A percentile compares a stretch with the other conserved stretches of the same genome.
phyloP scores from a whole-genome alignment of 208 protist species.

The Acanthamoeba royreba region DNA sequence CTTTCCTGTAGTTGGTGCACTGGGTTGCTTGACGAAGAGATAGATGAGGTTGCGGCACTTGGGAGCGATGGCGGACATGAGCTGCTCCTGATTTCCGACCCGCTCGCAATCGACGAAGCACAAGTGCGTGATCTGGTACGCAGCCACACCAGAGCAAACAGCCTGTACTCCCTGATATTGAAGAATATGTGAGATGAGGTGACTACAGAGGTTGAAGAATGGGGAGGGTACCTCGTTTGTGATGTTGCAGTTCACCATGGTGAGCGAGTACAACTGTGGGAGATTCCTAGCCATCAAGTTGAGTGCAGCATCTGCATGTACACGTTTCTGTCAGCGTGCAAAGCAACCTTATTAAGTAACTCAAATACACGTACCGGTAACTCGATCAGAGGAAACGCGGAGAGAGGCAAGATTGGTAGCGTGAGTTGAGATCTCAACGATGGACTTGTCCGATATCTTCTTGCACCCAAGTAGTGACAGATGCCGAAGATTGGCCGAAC shows the following conservation, averaged over 20 bases:
- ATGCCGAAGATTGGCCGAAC: neutral
- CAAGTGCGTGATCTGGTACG: neutral
- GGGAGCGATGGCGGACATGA: neutral
- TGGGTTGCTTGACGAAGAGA: constrained; percentile 1
- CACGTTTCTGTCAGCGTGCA: neutral
- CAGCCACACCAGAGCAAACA: neutral
- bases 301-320: neutral
- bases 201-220: too few relatives aligned
- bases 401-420: neutral
- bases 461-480: constrained; percentile 2
- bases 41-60: constrained; percentile 3
- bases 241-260: constrained; percentile 10
- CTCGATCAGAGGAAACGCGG: neutral
- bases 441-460: constrained; percentile 36
- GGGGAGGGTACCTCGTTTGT: constrained; percentile 1
- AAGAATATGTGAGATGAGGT: too few relatives aligned
- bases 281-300: neutral
- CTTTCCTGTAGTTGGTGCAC: too few relatives aligned
- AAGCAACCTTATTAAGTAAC: neutral
- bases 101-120: neutral
- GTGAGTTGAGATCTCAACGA: neutral
- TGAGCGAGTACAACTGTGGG: constrained; percentile 2
- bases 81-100: neutral
- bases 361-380: neutral
- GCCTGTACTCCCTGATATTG: neutral